Percentiles rank a stretch among this genome's conserved stretches.
Conservation (phyloP, 2,329 filamentous ascomycete genomes). For the Cladophialophora exuberans region DNA sequence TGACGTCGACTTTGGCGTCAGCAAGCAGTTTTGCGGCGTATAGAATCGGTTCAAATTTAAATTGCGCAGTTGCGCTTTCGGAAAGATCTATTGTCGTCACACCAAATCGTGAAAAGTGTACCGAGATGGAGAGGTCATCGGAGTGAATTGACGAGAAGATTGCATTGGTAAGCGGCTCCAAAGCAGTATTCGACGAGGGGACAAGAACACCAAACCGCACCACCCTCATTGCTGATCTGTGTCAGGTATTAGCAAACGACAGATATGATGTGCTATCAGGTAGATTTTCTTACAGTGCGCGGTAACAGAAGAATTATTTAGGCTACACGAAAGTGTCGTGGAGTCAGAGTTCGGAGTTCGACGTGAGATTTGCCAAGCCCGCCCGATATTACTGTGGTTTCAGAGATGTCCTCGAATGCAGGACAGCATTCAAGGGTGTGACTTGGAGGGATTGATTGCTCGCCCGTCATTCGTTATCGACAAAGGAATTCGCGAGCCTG, state of each 20-base stretch:
- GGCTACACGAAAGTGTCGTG: neutral
- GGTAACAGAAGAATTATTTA: neutral
- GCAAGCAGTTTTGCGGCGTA: constrained; percentile 41
- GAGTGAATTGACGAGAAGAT: constrained; percentile 40
- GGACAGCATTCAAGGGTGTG: too few species aligned
- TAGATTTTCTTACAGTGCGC: neutral
- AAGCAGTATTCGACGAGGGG: constrained; percentile 49
- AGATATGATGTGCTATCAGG: neutral
- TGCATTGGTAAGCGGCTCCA: constrained; percentile 46
- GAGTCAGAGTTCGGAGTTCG: neutral
- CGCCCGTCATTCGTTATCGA: constrained; percentile 74
- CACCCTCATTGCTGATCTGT: constrained; percentile 1
- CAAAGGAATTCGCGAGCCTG: constrained; percentile 78
- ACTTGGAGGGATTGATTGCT: neutral
- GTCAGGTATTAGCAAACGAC: neutral
- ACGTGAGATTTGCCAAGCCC: constrained; percentile 4
- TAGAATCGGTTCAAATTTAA: constrained; percentile 37
- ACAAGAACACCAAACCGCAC: constrained; percentile 45
- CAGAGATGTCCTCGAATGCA: neutral
- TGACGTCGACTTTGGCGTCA: constrained; percentile 44
- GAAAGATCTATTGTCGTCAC: constrained; percentile 46
- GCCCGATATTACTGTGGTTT: neutral
- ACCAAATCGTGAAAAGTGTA: constrained; percentile 49
- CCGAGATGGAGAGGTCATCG: constrained; percentile 36
- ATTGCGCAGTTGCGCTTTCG: constrained; percentile 39